Evolutionary conservation across 768 basidiomycete genomes (phyloP), one percentile per base, ranked within the genome.

Genomic region (Hygrocybe punicea): DNA sequence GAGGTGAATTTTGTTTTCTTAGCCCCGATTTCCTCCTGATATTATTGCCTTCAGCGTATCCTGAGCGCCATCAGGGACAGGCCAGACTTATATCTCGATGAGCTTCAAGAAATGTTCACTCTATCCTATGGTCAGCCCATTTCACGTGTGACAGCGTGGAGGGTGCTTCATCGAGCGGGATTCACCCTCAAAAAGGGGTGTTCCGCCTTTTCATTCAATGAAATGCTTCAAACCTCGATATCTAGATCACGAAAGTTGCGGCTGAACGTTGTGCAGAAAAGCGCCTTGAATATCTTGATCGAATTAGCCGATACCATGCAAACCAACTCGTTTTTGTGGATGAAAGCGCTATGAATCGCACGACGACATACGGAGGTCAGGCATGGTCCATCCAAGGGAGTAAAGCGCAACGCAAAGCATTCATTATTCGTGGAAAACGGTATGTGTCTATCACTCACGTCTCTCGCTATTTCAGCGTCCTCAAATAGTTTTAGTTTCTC

Each of bases 261-360:
- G 46, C 46, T 11, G 54, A 55, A 47, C 44, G 54, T 13, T 48
- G 45, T 13, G 54, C 37, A 16, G 54, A 55, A 11, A 46, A 47
- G 10, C 44, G 45, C 42, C 42, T 55, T 55, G 33, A 24, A 9
- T 55, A 55, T 35, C 24, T 47, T n/a, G 54, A 10, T 11, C 6
- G 42, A 55, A 55, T 55, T 34, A 19, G 54, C 42, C 39, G 58
- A 16, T 67, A 62, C 47, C 58, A 58, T 1, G 46, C 64, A 16
- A 60, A 66, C 21, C 64, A 67, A 48, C 65, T 67, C 8, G 67
- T 74, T 2, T 75, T 74, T 53, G 63, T 72, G 1, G 74, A 76
- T 53, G 73, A 75, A 53, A 67, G 63, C 53, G 63, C 67, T 7
- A 69, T 65, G 55, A 68, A 73, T 54, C 61, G 67, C 2, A 56